These are phyloP conservation scores for Penicillium sp. DNA, from an alignment of 2,329 filamentous ascomycete species.

Conservation along the genomic window DNA sequence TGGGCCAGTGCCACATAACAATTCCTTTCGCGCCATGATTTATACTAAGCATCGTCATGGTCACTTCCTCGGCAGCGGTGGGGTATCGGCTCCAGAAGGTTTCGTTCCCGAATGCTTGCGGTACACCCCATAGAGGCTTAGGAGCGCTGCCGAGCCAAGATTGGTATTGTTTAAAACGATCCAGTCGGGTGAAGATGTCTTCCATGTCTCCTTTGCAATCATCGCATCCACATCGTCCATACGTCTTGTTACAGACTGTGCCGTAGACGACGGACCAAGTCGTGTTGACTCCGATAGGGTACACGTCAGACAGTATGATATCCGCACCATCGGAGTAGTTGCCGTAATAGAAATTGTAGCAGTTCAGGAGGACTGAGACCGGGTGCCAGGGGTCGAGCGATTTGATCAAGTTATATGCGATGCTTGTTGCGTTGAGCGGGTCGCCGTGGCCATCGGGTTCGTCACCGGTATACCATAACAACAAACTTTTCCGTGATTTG, in stretches of 20 bases:
- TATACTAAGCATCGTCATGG: conserved; percentile 53
- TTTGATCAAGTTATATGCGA: conserved; percentile 52
- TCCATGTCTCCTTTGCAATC: conserved; percentile 59
- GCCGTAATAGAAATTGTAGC: conserved; percentile 64
- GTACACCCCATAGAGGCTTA: conserved; percentile 56
- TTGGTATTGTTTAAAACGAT: conserved; percentile 48
- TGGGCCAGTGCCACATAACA: conserved; percentile 55
- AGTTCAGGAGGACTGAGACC: conserved; percentile 63
- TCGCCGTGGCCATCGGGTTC: conserved; percentile 63
- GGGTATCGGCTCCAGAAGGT: conserved; percentile 55
- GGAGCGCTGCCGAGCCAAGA: conserved; percentile 40
- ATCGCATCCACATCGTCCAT: conserved; percentile 68
- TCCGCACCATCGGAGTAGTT: conserved; percentile 61
- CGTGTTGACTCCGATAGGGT: conserved; percentile 63
- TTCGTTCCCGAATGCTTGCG: conserved; percentile 55
- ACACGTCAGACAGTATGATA: conserved; percentile 64
- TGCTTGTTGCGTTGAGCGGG: conserved; percentile 53
- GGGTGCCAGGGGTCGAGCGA: conserved; percentile 65
- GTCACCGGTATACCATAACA: conserved; percentile 57
- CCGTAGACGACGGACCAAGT: conserved; percentile 58
- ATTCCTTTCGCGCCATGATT: conserved; percentile 58
- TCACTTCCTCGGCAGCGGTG: conserved; percentile 50
- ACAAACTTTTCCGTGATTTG: conserved; percentile 33
- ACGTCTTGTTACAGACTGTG: conserved; percentile 62
- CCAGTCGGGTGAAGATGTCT: conserved; percentile 55